Conservation (phyloP, 176 grass and related monocot genomes). For the Urochloa ruziziensis region DNA sequence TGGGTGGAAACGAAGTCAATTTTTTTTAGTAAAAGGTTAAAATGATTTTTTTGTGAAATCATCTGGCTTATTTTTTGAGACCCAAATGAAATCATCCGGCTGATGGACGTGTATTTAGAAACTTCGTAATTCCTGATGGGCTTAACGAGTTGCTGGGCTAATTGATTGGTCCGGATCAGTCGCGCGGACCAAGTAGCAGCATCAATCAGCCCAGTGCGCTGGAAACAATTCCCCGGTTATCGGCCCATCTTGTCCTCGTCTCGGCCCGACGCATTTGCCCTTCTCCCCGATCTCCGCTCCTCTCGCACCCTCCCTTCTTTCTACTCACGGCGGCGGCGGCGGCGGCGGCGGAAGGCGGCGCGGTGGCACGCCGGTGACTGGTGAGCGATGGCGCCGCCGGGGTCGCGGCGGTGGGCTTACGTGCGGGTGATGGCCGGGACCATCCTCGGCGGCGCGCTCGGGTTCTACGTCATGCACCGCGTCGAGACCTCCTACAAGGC, state of each 20-base stretch:
- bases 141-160: no score
- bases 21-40: no score
- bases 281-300: background rate
- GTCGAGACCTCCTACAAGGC: slow-evolving; percentile 83
- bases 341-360: background rate
- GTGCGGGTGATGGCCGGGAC: slow-evolving; percentile 69
- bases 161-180: no score
- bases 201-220: no score
- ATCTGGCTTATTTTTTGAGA: no score
- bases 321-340: background rate
- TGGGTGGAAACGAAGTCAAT: no score
- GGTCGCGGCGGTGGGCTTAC: slow-evolving; percentile 62
- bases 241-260: background rate
- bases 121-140: no score
- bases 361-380: background rate
- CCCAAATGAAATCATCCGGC: no score
- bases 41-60: no score
- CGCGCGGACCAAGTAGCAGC: no score
- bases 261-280: background rate
- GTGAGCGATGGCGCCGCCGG: slow-evolving; percentile 39
- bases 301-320: background rate
- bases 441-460: slow-evolving; percentile 69
- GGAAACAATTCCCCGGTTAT: no score
- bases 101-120: no score
- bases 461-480: slow-evolving; percentile 91